Base-by-base conservation (phyloP, 768 basidiomycete genomes). In the Phanerodontia chrysosporium region DNA sequence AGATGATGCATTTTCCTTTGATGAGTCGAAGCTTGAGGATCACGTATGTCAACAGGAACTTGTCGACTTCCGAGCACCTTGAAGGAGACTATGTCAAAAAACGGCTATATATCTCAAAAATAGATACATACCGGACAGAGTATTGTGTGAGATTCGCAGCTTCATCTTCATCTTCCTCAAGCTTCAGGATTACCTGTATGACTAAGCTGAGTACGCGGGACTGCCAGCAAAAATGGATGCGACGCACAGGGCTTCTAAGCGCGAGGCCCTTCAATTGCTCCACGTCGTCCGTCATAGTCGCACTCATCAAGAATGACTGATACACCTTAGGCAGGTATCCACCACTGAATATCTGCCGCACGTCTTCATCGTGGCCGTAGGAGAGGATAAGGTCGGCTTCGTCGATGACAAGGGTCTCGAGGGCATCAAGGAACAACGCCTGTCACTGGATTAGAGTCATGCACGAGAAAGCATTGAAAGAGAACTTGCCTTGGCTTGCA, bases 371-470 rank as follows among this genome's bases (percentile, higher is more conserved):
- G 64, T 98, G 93, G 2, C 97, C 97, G 69, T 98, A 99, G 0
- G 95, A 98, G 21, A 99, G 80, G 54, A 99, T 90, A 36, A 98
- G 83, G 70, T 98, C 97, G 24, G 97, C 97, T 74, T 99, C 97
- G 70, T 99, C 97, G 58, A 99, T 95, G 28, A 96, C 90, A 18
- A 99, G 83, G 4, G 90, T 89, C 48, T 93, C 90, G 29, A 98
- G 74, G 0, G 81, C 78, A 13, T 80, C 67, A 0, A 95, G 74
- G 2, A 78, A 80, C 8, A 98, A 76, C 0, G 84, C 76, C 89
- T 92, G 59, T 0, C 16, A 28, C n/a, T 46, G 10, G 12, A n/a
- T 46, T 4, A 29, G 52, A 1, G 16, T 51, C 2, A 16, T 2
- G 30, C 8, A 29, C 14, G 21, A 16, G 14, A 18, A 45, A 4